phyloP scores from a whole-genome alignment of 192 early-diverging fungal genomes.

The Entomortierella lignicola region DNA sequence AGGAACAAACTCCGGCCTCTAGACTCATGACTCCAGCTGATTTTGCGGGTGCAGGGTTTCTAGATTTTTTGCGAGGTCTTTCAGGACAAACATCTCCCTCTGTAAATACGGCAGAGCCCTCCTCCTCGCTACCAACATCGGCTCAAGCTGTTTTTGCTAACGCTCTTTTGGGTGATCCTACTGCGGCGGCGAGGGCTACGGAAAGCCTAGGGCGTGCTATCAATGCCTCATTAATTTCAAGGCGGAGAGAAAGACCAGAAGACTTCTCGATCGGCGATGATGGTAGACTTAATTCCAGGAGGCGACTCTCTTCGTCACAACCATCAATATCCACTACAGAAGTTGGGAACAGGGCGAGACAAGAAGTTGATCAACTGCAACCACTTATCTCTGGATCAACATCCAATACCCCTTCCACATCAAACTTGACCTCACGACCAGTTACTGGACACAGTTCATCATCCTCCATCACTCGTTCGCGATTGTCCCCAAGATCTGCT shows the following conservation, averaged over 20 bases:
- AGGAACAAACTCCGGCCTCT: not conserved
- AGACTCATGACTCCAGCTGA: conserved; percentile 28
- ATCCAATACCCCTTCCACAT: not conserved
- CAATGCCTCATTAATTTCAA: not conserved
- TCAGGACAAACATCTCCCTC: conserved; percentile 13
- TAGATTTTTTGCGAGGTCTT: conserved; percentile 28
- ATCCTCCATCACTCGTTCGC: not conserved
- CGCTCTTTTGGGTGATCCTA: not conserved
- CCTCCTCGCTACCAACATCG: not conserved
- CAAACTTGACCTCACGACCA: not conserved
- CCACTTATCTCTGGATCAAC: not conserved
- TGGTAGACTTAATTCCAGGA: conserved; percentile 18
- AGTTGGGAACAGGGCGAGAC: not conserved
- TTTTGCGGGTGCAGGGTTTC: conserved; percentile 13
- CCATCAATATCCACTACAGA: not conserved
- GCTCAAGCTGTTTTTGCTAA: not conserved
- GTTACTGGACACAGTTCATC: not conserved
- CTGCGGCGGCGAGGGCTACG: not conserved
- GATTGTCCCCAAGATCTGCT: not conserved
- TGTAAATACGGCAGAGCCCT: not conserved
- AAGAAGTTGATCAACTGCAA: not conserved
- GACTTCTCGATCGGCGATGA: conserved; percentile 14
- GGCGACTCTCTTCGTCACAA: conserved; percentile 11
- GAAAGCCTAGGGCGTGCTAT: not conserved
- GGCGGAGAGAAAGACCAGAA: conserved; percentile 38